Conservation (phyloP, 2,329 filamentous ascomycete genomes). For the Dothideomycetes sp. region DNA sequence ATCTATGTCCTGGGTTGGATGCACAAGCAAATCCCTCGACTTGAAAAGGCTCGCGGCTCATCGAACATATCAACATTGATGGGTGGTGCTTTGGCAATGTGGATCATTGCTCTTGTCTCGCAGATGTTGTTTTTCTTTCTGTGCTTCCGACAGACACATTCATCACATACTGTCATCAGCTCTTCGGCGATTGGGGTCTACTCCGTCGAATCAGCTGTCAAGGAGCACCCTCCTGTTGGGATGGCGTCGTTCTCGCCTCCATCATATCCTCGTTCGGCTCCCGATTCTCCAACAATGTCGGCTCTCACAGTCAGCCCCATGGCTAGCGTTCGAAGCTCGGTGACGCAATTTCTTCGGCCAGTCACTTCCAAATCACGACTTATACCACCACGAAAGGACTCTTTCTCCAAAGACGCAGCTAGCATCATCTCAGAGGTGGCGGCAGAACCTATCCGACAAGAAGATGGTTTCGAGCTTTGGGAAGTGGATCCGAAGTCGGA, state of each 20-base stretch:
- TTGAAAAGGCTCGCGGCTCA: constrained; percentile 3
- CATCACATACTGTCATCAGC: constrained; percentile 3
- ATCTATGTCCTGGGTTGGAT: constrained; percentile 13
- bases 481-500: constrained; percentile 51
- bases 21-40: constrained; percentile 2
- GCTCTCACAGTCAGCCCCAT: constrained; percentile 11
- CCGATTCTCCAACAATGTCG: constrained; percentile 13
- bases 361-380: constrained; percentile 24
- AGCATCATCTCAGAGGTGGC: constrained; percentile 23
- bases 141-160: constrained; percentile 11
- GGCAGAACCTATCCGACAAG: constrained; percentile 19
- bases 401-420: constrained; percentile 20
- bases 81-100: constrained; percentile 17
- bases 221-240: constrained; percentile 1
- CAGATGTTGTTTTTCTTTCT: constrained; percentile 16
- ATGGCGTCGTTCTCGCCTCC: constrained; percentile 1
- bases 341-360: constrained; percentile 33
- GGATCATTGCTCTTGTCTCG: constrained; percentile 14
- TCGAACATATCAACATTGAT: constrained; percentile 7
- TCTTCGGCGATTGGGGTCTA: neutral
- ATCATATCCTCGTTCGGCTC: constrained; percentile 10
- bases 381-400: constrained; percentile 37
- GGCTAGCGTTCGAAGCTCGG: constrained; percentile 16
- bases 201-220: neutral
- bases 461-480: constrained; percentile 63